A percentile compares a stretch with the other conserved stretches of the same genome.
These are phyloP conservation scores for Pleurotus tuber-regium DNA, from an alignment of 768 basidiomycete genomes.

Conservation along the genomic window DNA sequence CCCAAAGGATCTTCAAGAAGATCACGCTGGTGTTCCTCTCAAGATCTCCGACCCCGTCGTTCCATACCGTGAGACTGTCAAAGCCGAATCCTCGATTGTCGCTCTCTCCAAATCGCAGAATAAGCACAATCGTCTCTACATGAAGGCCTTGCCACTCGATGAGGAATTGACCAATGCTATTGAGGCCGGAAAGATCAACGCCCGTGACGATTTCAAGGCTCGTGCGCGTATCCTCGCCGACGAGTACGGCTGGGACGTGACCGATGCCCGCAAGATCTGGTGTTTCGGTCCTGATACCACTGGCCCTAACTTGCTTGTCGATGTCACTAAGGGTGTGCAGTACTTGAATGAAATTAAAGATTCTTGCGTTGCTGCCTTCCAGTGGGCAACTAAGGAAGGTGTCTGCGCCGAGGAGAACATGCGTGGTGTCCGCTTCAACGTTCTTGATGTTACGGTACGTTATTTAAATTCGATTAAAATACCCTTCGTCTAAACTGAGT, in stretches of 20 bases:
- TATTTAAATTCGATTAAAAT: not conserved
- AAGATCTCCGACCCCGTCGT: conserved; percentile 98
- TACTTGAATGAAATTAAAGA: conserved; percentile 99
- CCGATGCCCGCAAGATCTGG: conserved; percentile 99
- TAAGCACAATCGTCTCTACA: conserved; percentile 99
- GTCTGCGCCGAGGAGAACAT: conserved; percentile 96
- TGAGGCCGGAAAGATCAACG: conserved; percentile 76
- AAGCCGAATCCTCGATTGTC: conserved; percentile 90
- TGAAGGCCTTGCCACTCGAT: conserved; percentile 89
- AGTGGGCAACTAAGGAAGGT: conserved; percentile 99
- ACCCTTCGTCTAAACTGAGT: not conserved
- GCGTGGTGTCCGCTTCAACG: conserved; percentile 96
- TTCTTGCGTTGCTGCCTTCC: conserved; percentile 98
- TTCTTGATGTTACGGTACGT: conserved; percentile 87
- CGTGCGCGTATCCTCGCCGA: conserved; percentile 96
- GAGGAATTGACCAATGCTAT: conserved; percentile 95
- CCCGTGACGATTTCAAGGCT: conserved; percentile 97
- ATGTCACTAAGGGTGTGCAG: conserved; percentile 98
- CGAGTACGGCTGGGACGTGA: conserved; percentile 97
- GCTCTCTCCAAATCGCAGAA: conserved; percentile 99
- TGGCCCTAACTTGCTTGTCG: conserved; percentile 94
- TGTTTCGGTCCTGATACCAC: conserved; percentile 99
- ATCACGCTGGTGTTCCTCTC: conserved; percentile 98
- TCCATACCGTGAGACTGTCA: conserved; percentile 96
- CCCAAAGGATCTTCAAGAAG: conserved; percentile 99